Evolutionary conservation across 768 basidiomycete species (phyloP).

Genomic region (Fistulinella prunicolor): DNA sequence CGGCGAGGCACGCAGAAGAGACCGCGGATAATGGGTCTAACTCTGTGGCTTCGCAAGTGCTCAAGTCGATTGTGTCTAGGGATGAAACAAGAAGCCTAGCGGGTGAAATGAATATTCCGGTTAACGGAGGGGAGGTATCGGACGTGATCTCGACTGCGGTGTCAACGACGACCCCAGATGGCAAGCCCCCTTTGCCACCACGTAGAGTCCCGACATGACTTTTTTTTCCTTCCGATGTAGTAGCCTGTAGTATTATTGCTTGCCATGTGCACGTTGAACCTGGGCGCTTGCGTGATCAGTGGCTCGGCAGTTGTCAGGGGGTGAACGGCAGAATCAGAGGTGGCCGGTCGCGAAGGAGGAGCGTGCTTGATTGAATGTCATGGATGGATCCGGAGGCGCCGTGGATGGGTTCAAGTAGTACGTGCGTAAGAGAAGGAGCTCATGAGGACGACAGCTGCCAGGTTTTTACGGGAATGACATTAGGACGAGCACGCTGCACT

Average conservation of each 20-base stretch:
- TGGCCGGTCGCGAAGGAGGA: too few species aligned
- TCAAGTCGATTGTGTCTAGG: conserved; percentile 55
- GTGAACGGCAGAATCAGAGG: neutral
- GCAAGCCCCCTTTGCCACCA: conserved; percentile 36
- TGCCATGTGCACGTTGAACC: too few species aligned
- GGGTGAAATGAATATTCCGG: conserved; percentile 17
- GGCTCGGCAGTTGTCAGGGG: conserved; percentile 6
- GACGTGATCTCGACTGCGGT: conserved; percentile 7
- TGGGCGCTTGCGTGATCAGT: too few species aligned
- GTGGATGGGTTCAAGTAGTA: too few species aligned
- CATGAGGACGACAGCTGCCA: too few species aligned
- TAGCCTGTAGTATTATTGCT: too few species aligned
- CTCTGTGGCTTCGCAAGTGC: conserved; percentile 49
- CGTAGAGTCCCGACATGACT: conserved; percentile 24
- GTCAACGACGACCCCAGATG: conserved; percentile 1
- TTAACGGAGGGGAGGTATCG: conserved; percentile 4
- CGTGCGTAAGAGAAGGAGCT: too few species aligned
- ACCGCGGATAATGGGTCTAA: conserved; percentile 21
- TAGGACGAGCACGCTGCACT: too few species aligned
- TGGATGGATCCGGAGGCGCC: too few species aligned
- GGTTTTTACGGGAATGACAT: too few species aligned
- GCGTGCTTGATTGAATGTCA: too few species aligned
- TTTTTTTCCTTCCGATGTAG: too few species aligned
- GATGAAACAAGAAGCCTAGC: conserved; percentile 37
- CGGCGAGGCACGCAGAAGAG: conserved; percentile 30